Base-by-base conservation (phyloP, 257 asterid genomes). In the Nicotiana tabacum region DNA sequence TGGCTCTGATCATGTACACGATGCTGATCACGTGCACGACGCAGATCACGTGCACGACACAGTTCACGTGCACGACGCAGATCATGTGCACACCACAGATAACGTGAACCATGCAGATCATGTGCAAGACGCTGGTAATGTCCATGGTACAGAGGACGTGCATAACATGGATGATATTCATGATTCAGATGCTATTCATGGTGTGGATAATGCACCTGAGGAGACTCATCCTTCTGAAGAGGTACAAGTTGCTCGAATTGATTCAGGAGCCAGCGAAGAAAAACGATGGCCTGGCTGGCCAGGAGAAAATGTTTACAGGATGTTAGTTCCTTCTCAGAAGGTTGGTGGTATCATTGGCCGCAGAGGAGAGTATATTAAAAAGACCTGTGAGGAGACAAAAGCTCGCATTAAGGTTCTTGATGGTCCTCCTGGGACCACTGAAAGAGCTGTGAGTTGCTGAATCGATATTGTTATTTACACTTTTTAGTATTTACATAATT, bases 271-370 rank as follows among this genome's bases (percentile, higher is more conserved):
- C 17, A 82, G 82, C 66, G 93, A 89, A 86, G 95, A 86, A 84
- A 92, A 89, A 87, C 89, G 78, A 80, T 92, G 97, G 97, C 97
- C 95, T 33, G 97, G 97, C 77, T 92, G 97, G 97, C 97, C 97
- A 12, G 95, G 97, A 76, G 93, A 92, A 83, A 92, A 91, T 39
- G 93, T 91, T 37, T 92, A 89, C 77, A 87, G 97, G 88, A 84
- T 92, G 87, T 83, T 92, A 80, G 90, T 92, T 78, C 95, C 94
- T 65, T 91, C 81, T 72, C 93, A 90, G 85, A 92, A 86, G 82
- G 97, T 92, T 79, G 97, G 97, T 39, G 87, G 95, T 74, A 89
- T 92, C 83, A 91, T 92, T 84, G 97, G 97, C 13, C 94, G 95
- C 66, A 90, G 88, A 88, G 97, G 97, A 67, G 97, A 92, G 87